Percentiles rank a stretch among this genome's conserved stretches.
phyloP scores from a whole-genome alignment of 2,329 filamentous ascomycete species.

The Beauveria asiatica region DNA sequence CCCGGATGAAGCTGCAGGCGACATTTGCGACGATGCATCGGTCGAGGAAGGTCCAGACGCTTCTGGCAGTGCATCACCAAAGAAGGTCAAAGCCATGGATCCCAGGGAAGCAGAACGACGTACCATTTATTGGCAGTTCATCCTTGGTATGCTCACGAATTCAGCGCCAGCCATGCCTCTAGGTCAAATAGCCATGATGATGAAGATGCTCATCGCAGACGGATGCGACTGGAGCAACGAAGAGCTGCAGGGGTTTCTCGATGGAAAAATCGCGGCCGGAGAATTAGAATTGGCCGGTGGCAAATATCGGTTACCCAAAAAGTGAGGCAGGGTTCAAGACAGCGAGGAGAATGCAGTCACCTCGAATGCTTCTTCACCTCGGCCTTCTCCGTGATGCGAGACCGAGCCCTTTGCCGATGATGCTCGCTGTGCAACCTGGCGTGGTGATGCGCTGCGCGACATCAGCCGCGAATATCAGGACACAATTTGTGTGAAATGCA shows the following conservation, averaged over 20 bases:
- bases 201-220: constrained; percentile 82
- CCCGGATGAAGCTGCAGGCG: constrained; percentile 21
- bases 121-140: constrained; percentile 79
- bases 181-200: constrained; percentile 80
- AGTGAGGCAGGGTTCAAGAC: constrained; percentile 28
- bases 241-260: constrained; percentile 74
- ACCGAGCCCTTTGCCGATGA: not conserved
- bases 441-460: constrained; percentile 9
- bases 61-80: constrained; percentile 31
- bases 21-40: constrained; percentile 24
- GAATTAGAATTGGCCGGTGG: constrained; percentile 62
- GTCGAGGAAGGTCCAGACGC: constrained; percentile 18
- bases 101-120: constrained; percentile 54
- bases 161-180: constrained; percentile 72
- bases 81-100: constrained; percentile 48
- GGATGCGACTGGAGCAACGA: constrained; percentile 87
- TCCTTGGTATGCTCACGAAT: constrained; percentile 92
- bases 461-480: constrained; percentile 6
- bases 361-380: not conserved
- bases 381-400: not conserved
- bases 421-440: not conserved
- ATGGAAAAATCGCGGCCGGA: constrained; percentile 64
- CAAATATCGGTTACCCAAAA: constrained; percentile 59
- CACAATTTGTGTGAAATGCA: not conserved
- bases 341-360: not conserved